Conservation (phyloP, 768 basidiomycete species). For the Boletus bicolor region DNA sequence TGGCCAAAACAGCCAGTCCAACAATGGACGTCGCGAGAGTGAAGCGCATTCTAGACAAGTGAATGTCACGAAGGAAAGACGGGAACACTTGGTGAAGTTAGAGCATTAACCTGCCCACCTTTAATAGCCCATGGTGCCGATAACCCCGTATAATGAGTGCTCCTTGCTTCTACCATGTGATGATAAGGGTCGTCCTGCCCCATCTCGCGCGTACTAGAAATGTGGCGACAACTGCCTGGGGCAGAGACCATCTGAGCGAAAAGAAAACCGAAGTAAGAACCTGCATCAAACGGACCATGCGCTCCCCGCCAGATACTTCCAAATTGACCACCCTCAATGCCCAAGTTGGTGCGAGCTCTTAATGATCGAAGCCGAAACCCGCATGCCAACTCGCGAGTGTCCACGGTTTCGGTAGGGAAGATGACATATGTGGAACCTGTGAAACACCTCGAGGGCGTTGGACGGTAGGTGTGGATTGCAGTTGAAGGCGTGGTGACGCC, state of each 20-base stretch:
- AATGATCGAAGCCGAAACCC: neutral
- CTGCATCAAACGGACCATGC: neutral
- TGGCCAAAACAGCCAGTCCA: conserved; percentile 1
- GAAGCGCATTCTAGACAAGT: conserved; percentile 7
- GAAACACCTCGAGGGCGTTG: neutral
- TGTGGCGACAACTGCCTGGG: neutral
- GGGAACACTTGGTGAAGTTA: neutral
- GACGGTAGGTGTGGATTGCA: neutral
- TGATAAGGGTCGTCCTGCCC: neutral
- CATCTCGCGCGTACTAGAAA: neutral
- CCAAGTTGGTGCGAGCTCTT: neutral
- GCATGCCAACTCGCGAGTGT: neutral
- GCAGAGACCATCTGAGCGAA: neutral
- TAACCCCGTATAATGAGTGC: no score
- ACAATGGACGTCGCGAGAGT: conserved; percentile 1
- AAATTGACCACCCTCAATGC: no score
- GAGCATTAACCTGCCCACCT: neutral
- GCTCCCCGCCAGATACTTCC: neutral
- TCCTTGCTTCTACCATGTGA: neutral
- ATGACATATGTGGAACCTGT: no score
- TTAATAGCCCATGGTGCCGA: neutral
- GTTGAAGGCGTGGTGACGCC: no score
- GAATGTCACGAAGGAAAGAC: neutral
- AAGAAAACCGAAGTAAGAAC: neutral
- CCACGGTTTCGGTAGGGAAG: neutral